These are phyloP conservation scores for Maudiozyma bulderi DNA, from an alignment of 805 yeast species.

Conservation along the genomic window DNA sequence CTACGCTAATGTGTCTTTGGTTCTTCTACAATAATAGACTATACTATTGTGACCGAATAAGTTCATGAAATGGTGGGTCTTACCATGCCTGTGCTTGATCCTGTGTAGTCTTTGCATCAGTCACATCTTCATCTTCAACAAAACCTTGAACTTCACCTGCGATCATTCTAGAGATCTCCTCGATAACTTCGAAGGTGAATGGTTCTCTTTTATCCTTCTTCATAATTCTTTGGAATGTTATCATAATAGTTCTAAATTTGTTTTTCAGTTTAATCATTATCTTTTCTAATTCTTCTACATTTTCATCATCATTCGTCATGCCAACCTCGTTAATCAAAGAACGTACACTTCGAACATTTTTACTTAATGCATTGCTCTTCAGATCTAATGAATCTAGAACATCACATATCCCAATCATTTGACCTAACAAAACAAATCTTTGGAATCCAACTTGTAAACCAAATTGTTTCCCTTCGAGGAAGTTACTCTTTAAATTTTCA, in stretches of 20 bases:
- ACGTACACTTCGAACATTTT: conserved; percentile 19
- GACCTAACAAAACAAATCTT: conserved; percentile 60
- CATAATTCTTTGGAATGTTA: conserved; percentile 21
- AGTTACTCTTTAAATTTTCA: conserved; percentile 51
- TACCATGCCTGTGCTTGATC: conserved; percentile 23
- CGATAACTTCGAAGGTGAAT: conserved; percentile 30
- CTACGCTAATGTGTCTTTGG: no score
- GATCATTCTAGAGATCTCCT: conserved; percentile 22
- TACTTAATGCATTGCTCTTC: conserved; percentile 9
- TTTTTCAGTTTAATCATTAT: conserved; percentile 47
- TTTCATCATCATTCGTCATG: conserved; percentile 41
- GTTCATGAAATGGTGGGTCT: background rate
- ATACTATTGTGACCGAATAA: no score
- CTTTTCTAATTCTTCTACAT: conserved; percentile 48
- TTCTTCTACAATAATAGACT: no score
- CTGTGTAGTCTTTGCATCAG: conserved; percentile 10
- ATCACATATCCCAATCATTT: conserved; percentile 43
- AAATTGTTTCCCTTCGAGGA: conserved; percentile 69
- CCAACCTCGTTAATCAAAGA: conserved; percentile 26
- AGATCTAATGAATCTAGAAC: conserved; percentile 29
- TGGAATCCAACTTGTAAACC: conserved; percentile 78
- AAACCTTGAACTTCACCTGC: conserved; percentile 27
- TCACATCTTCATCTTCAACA: conserved; percentile 18
- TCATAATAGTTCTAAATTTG: conserved; percentile 45
- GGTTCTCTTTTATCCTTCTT: conserved; percentile 10